Evolutionary conservation across 805 yeast genomes (phyloP), one percentile per base, ranked within the genome.

Genomic region (Wickerhamiella slavikovae): DNA sequence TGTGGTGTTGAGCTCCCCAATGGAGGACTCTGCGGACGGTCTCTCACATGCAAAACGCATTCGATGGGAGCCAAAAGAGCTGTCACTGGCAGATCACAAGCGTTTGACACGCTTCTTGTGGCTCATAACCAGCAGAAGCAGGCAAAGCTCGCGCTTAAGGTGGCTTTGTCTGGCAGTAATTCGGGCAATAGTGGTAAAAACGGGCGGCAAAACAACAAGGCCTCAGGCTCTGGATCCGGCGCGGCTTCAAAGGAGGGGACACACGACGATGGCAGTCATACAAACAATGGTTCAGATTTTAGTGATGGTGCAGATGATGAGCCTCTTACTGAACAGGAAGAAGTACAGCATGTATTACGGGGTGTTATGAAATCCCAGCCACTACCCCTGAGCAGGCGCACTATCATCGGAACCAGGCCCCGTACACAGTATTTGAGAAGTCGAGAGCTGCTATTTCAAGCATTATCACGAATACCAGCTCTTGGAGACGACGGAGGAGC

Each of bases 61-160:
- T 79, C 96, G 1, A 83, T 89, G 94, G 95, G 95, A 20, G 93
- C 95, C 17, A 89, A 89, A 45, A 66, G 98, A 42, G 83, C 93
- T 1, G 98, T 89, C 14, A 71, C 68, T 12, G 98, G 98, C 8
- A 64, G 98, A 42, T 71, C 92, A 21, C 83, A 89, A 5, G 82
- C 94, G 1, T 89, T 82, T 53, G 98, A 89, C 49, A 71, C 69
- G 17, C 57, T 89, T 30, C 58, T 89, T 32, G 80, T 83, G 14
- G 83, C 80, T 12, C 83, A 85, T 47, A 98, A 89, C 55, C 71
- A 82, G 42, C 68, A 79, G 42, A 85, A 85, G 48, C 95, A 89
- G 51, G 85, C 91, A 22, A 82, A 79, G 29, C 30, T 24, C 15
- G 34, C 31, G 20, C 12, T 12, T 12, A 28, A 17, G 13, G 17